These are phyloP conservation scores for Diaporthe ampelina DNA, from an alignment of 2,329 filamentous ascomycete species.

Conservation along the genomic window DNA sequence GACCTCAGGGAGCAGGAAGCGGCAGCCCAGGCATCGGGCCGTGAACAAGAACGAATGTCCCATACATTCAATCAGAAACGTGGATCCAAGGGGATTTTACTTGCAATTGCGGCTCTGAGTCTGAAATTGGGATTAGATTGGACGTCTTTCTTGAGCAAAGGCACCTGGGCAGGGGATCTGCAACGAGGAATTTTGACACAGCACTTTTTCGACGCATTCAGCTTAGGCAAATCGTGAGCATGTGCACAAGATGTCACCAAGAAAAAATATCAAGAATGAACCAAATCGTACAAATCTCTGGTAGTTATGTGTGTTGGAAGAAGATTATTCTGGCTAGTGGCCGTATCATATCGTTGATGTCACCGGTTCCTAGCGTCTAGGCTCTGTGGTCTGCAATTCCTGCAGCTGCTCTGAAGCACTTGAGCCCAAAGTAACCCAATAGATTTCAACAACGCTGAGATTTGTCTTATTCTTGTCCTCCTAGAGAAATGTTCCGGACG, in stretches of 20 bases:
- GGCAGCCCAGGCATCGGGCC: no score
- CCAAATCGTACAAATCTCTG: no score
- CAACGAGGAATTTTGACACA: background rate
- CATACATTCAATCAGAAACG: no score
- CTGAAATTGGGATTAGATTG: no score
- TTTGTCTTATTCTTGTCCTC: background rate
- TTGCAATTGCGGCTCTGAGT: no score
- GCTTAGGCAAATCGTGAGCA: background rate
- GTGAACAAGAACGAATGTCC: no score
- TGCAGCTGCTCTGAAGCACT: background rate
- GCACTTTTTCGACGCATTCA: background rate
- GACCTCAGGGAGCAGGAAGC: no score
- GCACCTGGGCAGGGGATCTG: no score
- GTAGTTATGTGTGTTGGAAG: background rate
- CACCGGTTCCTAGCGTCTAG: constrained; percentile 7
- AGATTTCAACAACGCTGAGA: background rate
- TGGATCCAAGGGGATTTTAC: no score
- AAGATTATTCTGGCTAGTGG: background rate
- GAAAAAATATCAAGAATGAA: no score
- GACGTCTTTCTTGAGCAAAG: no score
- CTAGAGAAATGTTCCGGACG: background rate
- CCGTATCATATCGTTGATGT: constrained; percentile 30
- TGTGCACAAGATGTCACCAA: no score
- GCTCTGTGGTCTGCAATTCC: background rate
- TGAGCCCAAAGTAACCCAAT: background rate